phyloP scores from a whole-genome alignment of 2,329 filamentous ascomycete species.

The Aspergillus spinulosporus region DNA sequence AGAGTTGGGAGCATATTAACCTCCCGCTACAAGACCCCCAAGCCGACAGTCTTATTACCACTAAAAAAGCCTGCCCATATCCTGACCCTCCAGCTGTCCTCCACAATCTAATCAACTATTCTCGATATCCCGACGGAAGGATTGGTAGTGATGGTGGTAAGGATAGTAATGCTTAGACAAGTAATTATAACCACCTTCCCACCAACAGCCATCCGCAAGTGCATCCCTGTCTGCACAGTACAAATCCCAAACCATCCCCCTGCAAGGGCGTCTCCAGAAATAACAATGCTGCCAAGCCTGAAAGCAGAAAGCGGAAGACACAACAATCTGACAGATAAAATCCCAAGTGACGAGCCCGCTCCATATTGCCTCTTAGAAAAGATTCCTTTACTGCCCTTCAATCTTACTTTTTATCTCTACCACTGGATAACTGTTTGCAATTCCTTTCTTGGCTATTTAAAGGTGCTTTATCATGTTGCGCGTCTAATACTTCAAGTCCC shows the following conservation, averaged over 20 bases:
- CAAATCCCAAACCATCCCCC: not conserved
- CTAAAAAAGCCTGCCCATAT: constrained; percentile 13
- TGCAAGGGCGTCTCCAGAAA: not conserved
- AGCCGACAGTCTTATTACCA: constrained; percentile 11
- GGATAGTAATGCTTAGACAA: constrained; percentile 7
- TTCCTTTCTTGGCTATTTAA: constrained; percentile 14
- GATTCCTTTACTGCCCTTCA: constrained; percentile 11
- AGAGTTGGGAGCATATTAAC: constrained; percentile 1
- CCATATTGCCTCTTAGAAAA: not conserved
- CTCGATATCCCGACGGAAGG: constrained; percentile 6
- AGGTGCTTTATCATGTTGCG: constrained; percentile 3
- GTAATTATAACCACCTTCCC: not conserved
- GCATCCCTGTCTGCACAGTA: constrained; percentile 4
- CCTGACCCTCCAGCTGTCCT: constrained; percentile 13
- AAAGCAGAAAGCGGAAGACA: constrained; percentile 11
- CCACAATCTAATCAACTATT: constrained; percentile 2
- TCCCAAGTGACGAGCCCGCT: constrained; percentile 11
- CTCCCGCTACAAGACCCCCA: constrained; percentile 8
- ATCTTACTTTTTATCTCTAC: constrained; percentile 17
- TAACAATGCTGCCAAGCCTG: not conserved
- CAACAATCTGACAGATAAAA: not conserved
- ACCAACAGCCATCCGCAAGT: constrained; percentile 5
- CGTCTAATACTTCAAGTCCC: not conserved
- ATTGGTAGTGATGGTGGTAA: not conserved
- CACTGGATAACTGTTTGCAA: constrained; percentile 9